Conservation (phyloP, 2,329 filamentous ascomycete genomes). For the Fusarium phyllophilum region DNA sequence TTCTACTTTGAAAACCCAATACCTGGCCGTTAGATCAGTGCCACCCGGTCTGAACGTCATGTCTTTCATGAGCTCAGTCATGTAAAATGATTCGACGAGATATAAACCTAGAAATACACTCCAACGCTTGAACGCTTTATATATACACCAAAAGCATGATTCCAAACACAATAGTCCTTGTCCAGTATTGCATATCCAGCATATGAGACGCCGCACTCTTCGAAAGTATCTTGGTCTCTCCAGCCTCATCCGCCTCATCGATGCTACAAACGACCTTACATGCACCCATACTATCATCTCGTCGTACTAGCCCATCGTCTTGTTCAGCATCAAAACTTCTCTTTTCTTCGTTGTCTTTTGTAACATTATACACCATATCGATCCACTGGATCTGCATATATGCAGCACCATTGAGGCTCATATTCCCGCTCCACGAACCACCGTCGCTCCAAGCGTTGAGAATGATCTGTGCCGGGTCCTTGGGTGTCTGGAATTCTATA, state of each 20-base stretch:
- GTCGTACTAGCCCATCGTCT: slow-evolving; percentile 49
- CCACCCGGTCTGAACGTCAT: neutral
- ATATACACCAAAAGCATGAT: neutral
- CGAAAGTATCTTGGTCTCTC: slow-evolving; percentile 39
- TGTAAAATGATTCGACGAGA: neutral
- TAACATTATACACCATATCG: slow-evolving; percentile 66
- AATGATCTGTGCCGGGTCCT: slow-evolving; percentile 61
- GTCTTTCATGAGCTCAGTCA: neutral
- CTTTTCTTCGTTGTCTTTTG: slow-evolving; percentile 9
- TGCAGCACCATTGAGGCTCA: slow-evolving; percentile 61
- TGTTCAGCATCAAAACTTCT: slow-evolving; percentile 31
- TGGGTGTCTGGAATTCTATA: slow-evolving; percentile 66
- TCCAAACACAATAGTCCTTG: neutral
- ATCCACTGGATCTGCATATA: slow-evolving; percentile 71
- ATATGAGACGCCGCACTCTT: slow-evolving; percentile 37
- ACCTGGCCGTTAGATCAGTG: neutral
- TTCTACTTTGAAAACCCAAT: no score
- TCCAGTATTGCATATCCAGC: neutral
- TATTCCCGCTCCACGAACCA: slow-evolving; percentile 68
- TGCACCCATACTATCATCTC: slow-evolving; percentile 31
- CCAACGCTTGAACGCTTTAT: neutral
- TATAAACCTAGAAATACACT: neutral
- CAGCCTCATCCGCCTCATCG: slow-evolving; percentile 46
- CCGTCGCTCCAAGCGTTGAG: slow-evolving; percentile 72
- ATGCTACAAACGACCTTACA: slow-evolving; percentile 49